phyloP scores from a whole-genome alignment of 2,329 filamentous ascomycete genomes.

The Aspergillus niger region DNA sequence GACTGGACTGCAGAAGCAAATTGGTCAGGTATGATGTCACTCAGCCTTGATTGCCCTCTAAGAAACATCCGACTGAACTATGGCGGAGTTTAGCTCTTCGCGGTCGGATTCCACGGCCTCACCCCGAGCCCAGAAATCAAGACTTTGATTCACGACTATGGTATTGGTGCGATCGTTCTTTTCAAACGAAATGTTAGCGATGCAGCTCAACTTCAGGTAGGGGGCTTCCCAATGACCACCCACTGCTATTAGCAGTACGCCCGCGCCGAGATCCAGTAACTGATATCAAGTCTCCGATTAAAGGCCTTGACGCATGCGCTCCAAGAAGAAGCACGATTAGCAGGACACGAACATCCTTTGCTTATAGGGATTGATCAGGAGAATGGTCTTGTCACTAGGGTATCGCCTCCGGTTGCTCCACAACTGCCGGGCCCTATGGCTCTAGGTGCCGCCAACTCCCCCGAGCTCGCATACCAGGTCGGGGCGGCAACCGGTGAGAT shows the following conservation, averaged over 20 bases:
- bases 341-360: slow-evolving; percentile 43
- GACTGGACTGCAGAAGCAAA: slow-evolving; percentile 31
- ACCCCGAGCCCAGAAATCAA: slow-evolving; percentile 45
- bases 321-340: slow-evolving; percentile 42
- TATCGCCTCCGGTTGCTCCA: slow-evolving; percentile 42
- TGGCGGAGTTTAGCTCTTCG: slow-evolving; percentile 41
- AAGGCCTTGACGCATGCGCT: slow-evolving; percentile 38
- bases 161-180: slow-evolving; percentile 46
- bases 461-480: slow-evolving; percentile 38
- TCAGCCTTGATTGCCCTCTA: neutral
- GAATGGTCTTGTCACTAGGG: slow-evolving; percentile 48
- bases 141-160: slow-evolving; percentile 44
- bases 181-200: slow-evolving; percentile 46
- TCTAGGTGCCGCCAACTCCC: slow-evolving; percentile 44
- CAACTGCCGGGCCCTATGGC: slow-evolving; percentile 49
- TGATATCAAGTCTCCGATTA: neutral
- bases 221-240: neutral
- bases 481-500: slow-evolving; percentile 44
- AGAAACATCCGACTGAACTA: neutral
- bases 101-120: slow-evolving; percentile 47
- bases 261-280: neutral
- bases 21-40: slow-evolving; percentile 35
- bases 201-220: slow-evolving; percentile 42
- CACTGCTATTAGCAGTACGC: neutral
- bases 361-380: slow-evolving; percentile 52